These are phyloP conservation scores for Pseudopithomyces maydicus DNA, from an alignment of 2,329 filamentous ascomycete genomes.

Conservation along the genomic window DNA sequence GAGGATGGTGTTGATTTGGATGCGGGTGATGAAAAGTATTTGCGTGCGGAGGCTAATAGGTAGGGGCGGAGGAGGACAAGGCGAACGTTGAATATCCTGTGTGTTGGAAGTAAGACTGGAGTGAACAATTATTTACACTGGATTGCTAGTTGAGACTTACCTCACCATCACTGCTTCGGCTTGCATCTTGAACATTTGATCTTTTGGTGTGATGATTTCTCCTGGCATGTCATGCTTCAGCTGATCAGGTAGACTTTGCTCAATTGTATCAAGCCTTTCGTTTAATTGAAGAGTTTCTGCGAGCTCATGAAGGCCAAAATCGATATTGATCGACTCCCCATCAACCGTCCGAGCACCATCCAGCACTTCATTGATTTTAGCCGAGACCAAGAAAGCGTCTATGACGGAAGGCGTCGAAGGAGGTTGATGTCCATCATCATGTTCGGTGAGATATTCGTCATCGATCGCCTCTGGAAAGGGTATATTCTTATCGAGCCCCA, in stretches of 20 bases:
- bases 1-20: not conserved
- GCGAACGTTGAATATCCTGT: not conserved
- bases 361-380: not conserved
- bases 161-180: not conserved
- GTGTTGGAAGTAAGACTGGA: not conserved
- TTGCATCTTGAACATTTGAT: not conserved
- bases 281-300: not conserved
- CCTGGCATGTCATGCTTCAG: not conserved
- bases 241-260: not conserved
- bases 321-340: not conserved
- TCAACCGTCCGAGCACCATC: not conserved
- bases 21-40: not conserved
- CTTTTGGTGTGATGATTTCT: not conserved
- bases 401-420: not conserved
- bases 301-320: not conserved
- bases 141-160: not conserved
- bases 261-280: not conserved
- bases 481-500: not conserved
- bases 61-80: not conserved
- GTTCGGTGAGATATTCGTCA: not conserved
- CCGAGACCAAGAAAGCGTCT: not conserved
- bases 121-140: not conserved
- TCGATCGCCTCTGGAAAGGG: not conserved
- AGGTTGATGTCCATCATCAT: not conserved
- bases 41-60: not conserved